Evolutionary conservation across 805 yeast genomes (phyloP), one percentile per base, ranked within the genome.

Genomic region (Wickerhamiella brachini): DNA sequence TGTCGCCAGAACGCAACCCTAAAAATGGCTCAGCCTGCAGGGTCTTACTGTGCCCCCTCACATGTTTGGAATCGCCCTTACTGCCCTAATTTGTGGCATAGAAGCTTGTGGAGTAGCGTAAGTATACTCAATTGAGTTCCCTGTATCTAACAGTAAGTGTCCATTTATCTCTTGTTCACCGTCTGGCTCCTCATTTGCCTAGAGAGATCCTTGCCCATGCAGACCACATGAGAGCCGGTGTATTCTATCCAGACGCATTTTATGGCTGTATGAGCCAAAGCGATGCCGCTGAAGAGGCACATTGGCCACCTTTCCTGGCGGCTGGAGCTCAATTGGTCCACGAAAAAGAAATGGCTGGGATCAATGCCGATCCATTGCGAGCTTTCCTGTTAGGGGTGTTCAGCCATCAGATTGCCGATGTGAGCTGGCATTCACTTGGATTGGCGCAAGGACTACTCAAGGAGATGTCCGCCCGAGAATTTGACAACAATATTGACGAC

Each of bases 241-340:
- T 83, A 0, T 81, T 82, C 59, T 78, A 76, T 58, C 88, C 88
- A 0, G 88, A 82, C 61, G 77, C 83, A 0, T 76, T 80, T 58
- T 82, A 82, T 62, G 69, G 75, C 37, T 82, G 87, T 61, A 64
- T 74, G 48, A 78, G 75, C 3, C 58, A 64, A 23, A 68, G 75
- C 2, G 71, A 72, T 10, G 72, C 73, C 2, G 82, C 84, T 3
- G 88, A 82, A 61, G 74, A 68, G 26, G 69, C 80, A 0, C 87
- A 81, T 59, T 81, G 88, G 87, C 85, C 86, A 0, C 80, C 81
- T 1, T 81, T 80, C 58, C 56, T 81, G 13, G 62, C 67, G 4
- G 62, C 64, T 2, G 78, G 80, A 0, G 73, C 76, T 5, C 55
- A 67, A 5, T 64, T 73, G 45, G 76, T 77, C 63, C 62, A 65